Percentiles rank a stretch among this genome's conserved stretches.
phyloP scores from a whole-genome alignment of 768 basidiomycete species.

The Daedaleopsis nitida region DNA sequence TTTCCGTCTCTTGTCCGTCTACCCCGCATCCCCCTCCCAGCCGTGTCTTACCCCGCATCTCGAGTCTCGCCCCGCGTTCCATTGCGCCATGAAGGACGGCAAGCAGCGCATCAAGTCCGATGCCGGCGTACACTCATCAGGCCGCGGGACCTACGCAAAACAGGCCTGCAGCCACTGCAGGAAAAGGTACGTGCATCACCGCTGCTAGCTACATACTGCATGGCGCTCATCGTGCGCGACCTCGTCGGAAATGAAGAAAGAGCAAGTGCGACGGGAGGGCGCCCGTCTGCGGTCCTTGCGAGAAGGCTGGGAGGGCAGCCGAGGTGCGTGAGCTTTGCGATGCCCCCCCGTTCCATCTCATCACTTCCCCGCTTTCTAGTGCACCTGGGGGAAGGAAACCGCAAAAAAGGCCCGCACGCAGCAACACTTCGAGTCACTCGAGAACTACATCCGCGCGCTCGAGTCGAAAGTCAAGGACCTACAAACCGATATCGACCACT shows the following conservation, averaged over 20 bases:
- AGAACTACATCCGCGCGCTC: slow-evolving; percentile 29
- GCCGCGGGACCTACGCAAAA: slow-evolving; percentile 34
- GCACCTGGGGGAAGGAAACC: slow-evolving; percentile 36
- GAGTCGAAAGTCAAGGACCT: slow-evolving; percentile 30
- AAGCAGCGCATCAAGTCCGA: slow-evolving; percentile 25
- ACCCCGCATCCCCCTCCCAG: background rate
- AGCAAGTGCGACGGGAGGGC: slow-evolving; percentile 36
- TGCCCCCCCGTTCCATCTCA: background rate
- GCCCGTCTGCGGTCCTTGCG: slow-evolving; percentile 34
- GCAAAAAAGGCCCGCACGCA: slow-evolving; percentile 36
- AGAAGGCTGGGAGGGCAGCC: slow-evolving; percentile 25
- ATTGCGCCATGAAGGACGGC: slow-evolving; percentile 23
- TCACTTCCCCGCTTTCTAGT: slow-evolving; percentile 17
- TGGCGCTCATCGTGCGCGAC: background rate
- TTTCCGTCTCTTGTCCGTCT: slow-evolving; percentile 17
- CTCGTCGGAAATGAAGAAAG: slow-evolving; percentile 23
- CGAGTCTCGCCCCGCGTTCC: too few species aligned
- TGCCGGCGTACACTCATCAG: slow-evolving; percentile 15
- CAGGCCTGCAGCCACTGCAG: slow-evolving; percentile 38
- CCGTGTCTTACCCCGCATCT: background rate
- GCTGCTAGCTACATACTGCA: background rate
- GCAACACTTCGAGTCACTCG: slow-evolving; percentile 36
- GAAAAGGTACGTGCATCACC: slow-evolving; percentile 23
- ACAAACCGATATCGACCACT: slow-evolving; percentile 25
- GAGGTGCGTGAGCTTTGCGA: slow-evolving; percentile 20